Base-by-base conservation (phyloP, 2,329 filamentous ascomycete genomes). In the Epichloe aotearoae region DNA sequence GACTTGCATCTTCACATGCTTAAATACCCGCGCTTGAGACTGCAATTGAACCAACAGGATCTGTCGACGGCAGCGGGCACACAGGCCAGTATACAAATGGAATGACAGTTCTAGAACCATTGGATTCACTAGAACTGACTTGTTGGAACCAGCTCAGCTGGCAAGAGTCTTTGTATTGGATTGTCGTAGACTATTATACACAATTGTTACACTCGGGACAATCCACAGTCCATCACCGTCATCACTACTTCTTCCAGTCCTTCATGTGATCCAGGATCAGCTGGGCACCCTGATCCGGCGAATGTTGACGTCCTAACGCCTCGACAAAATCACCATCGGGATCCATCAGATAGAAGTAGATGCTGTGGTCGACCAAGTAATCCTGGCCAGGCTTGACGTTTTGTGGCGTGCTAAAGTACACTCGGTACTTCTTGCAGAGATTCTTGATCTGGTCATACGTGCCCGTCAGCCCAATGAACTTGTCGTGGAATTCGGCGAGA, bases 301-400 rank as follows among this genome's bases (percentile, higher is more conserved):
- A 95, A 69, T 97, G 90, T 70, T 98, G 93, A 55, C 93, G 77
- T 17, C 93, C 93, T 62, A 98, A 83, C 12, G 90, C 94, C 73
- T 98, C 94, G 30, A 98, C 91, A 67, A 98, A 98, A 66, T 98
- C 90, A 19, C 91, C 91, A 59, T 97, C 90, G 0, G 93, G 93
- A 66, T 97, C 93, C 93, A 98, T 98, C 58, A 98, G 72, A 68
- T 98, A 98, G 63, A 98, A 98, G 75, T 98, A 98, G 59, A 98
- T 98, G 68, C 89, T 96, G 72, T 98, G 93, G 67, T 98, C 93
- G 12, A 98, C 93, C 60, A 98, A 69, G 66, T 98, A 98, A 68
- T 98, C 93, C 73, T 96, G 86, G 1, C 91, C 93, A 1, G 89
- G 85, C 74, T 90, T 85, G 51, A 97, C 87, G 56, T 89, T 79